Base-by-base conservation (phyloP, 768 basidiomycete species). In the Lyophyllum decastes region DNA sequence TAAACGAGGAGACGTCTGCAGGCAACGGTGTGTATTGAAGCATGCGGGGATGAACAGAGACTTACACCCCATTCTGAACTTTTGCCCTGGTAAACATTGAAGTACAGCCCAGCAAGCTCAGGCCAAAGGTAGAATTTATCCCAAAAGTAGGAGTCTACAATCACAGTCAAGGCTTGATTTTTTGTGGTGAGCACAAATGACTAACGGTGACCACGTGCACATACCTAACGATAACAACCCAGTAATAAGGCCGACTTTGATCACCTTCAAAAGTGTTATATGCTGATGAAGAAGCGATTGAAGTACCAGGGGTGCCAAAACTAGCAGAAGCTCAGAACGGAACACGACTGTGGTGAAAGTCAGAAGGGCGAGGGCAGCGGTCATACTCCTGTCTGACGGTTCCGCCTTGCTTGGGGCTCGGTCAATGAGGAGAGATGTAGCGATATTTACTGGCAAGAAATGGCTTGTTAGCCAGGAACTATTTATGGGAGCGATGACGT, bases 31-130 rank as follows among this genome's bases (percentile, higher is more conserved):
- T 11, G 1, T 11, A 19, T 8, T 21, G 16, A 34, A 22, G 8
- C 35, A 24, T 30, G 27, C 53, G 24, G 19, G 45, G 25, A 22
- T 12, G 33, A 58, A 22, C 26, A 53, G 19, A 22, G 21, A 80
- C 90, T 61, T 70, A 96, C 93, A 61, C 97, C 97, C 97, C 97
- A 99, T 19, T 95, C 86, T 0, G 87, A 74, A 25, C 90, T 88
- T 70, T 96, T 94, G 14, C 95, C 94, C 67, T 93, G 72, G 5
- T 88, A 74, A 24, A 98, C 84, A 67, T 98, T 99, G 76, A 93
- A 99, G 61, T 86, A 86, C 11, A 95, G 61, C 0, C 84, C 81
- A 1, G 84, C 78, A 16, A 92, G 75, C 68, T 98, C 97, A 0
- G 97, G 95, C 95, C 95, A 98, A 0, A 95, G 68, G 4, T 84